Evolutionary conservation across 306 rosid genomes (phyloP), one percentile per base, ranked within the genome.

Genomic region (Dalbergia cochinchinensis): DNA sequence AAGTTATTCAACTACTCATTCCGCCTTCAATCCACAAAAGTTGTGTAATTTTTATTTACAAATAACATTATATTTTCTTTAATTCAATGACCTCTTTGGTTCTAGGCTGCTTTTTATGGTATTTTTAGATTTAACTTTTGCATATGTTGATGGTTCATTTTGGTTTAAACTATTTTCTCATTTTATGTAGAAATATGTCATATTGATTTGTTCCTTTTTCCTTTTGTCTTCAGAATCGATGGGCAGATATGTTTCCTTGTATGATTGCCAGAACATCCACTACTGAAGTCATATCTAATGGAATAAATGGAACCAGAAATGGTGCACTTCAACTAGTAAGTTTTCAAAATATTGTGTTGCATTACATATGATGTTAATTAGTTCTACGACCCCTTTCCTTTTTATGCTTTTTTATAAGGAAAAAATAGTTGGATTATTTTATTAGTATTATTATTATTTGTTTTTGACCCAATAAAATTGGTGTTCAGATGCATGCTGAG

Each of bases 161-260:
- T 54, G 20, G 11, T 22, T 22, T 65, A n/a, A 16, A 16, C 12
- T 22, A 26, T 57, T 68, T 41, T 53, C 39, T 42, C 45, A 60
- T 18, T 53, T 50, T 42, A 48, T 72, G 74, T 48, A 26, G 26
- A 34, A 70, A 33, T 31, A 12, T 33, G 16, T 50, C 1, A 5
- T n/a, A 53, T 35, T 11, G 13, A 66, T 12, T 26, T 67, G 14
- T 44, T 18, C 8, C 14, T 42, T 34, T 69, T 31, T 8, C 12
- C 7, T n/a, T 35, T 14, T 69, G 31, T 5, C 0, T 45, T 41
- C 68, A 95, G 99, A 86, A 89, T 83, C 96, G 97, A 47, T 95
- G 98, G 99, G 89, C 93, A 10, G 98, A 92, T 84, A 93, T 95
- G 95, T 95, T 95, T 85, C 98, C 97, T 16, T 88, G 94, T 48